Conservation (phyloP, 192 early-diverging fungal genomes). For the Podila epicladia region DNA sequence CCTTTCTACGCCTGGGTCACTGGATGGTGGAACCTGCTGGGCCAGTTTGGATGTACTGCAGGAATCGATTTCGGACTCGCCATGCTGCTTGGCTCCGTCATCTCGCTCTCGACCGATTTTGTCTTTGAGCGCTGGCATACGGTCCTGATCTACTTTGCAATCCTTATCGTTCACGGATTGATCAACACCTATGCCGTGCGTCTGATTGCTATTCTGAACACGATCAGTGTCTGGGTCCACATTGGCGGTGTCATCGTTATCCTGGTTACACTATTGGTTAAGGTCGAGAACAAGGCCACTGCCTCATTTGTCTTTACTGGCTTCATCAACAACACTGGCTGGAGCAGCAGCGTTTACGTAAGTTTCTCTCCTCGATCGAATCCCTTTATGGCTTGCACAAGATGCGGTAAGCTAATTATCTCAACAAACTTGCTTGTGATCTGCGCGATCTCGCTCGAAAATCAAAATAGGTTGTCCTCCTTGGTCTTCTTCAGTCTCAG, state of each 20-base stretch:
- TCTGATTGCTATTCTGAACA: constrained; percentile 50
- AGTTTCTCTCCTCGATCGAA: background rate
- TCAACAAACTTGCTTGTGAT: background rate
- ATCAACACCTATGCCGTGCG: constrained; percentile 49
- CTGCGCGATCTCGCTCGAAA: background rate
- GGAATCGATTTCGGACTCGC: constrained; percentile 37
- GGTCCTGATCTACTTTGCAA: constrained; percentile 52
- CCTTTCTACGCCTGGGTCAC: constrained; percentile 58
- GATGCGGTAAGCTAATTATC: background rate
- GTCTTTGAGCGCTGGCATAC: constrained; percentile 37
- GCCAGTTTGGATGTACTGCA: constrained; percentile 61
- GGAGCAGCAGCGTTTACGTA: constrained; percentile 47
- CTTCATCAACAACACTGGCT: constrained; percentile 60
- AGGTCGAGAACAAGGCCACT: constrained; percentile 48
- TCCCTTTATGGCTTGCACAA: background rate
- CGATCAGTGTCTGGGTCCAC: constrained; percentile 45
- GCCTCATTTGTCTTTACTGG: constrained; percentile 57
- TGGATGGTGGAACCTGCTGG: constrained; percentile 64
- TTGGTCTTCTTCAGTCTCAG: constrained; percentile 59
- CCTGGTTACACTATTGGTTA: constrained; percentile 50
- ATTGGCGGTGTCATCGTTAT: constrained; percentile 58
- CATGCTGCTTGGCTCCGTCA: constrained; percentile 50
- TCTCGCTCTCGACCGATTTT: constrained; percentile 31
- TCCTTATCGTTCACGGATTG: constrained; percentile 45
- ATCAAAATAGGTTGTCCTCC: constrained; percentile 42